phyloP scores from a whole-genome alignment of 805 yeast genomes.

The Spathaspora girioi region DNA sequence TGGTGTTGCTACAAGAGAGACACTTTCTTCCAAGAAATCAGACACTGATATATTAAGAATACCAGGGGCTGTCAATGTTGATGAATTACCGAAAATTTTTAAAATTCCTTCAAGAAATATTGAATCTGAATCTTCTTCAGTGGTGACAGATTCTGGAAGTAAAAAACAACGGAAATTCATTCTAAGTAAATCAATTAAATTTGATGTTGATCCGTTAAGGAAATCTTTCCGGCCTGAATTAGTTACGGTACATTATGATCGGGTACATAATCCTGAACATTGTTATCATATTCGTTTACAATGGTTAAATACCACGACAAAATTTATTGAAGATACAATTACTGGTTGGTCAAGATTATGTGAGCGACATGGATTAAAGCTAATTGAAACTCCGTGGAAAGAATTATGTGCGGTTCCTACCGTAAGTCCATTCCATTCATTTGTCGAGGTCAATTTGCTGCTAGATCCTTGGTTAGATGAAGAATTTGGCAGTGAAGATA shows the following conservation, averaged over 20 bases:
- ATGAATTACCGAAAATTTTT: slow-evolving; percentile 16
- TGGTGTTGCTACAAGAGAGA: slow-evolving; percentile 7
- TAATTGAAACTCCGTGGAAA: slow-evolving; percentile 87
- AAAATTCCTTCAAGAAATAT: slow-evolving; percentile 11
- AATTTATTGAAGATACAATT: slow-evolving; percentile 36
- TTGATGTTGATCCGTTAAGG: slow-evolving; percentile 70
- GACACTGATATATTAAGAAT: slow-evolving; percentile 21
- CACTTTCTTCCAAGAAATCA: slow-evolving; percentile 19
- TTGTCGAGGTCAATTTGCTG: slow-evolving; percentile 62
- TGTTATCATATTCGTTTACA: slow-evolving; percentile 89
- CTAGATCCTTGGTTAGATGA: slow-evolving; percentile 69
- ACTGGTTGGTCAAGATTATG: slow-evolving; percentile 72
- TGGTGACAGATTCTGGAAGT: slow-evolving; percentile 21
- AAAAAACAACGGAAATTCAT: slow-evolving; percentile 40
- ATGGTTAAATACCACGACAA: slow-evolving; percentile 90
- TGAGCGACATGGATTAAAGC: slow-evolving; percentile 73
- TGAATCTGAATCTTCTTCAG: slow-evolving; percentile 20
- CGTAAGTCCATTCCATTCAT: slow-evolving; percentile 84
- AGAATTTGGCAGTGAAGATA: slow-evolving; percentile 38
- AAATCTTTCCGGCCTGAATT: slow-evolving; percentile 76
- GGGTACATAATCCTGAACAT: slow-evolving; percentile 90
- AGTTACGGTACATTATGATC: slow-evolving; percentile 81
- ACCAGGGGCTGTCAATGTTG: slow-evolving; percentile 9
- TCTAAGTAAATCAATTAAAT: slow-evolving; percentile 61
- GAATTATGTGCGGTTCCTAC: slow-evolving; percentile 76